Evolutionary conservation across 176 grass and related monocot genomes (phyloP).

Genomic region (Phyllostachys edulis): DNA sequence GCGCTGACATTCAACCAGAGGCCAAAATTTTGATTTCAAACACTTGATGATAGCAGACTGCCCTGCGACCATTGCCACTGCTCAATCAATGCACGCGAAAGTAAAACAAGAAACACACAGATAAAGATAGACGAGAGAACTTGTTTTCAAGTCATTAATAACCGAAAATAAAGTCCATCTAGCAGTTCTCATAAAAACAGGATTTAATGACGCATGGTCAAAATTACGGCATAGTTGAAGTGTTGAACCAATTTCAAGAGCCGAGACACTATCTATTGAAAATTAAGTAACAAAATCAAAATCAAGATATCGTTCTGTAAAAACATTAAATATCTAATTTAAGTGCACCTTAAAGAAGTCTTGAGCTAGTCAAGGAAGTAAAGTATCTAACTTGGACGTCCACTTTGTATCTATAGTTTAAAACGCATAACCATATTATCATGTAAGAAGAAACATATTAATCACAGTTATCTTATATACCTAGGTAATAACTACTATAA

Average conservation of each 20-base stretch:
- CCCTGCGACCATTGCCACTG: conserved; percentile 62
- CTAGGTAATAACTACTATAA: neutral
- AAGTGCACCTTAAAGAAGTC: neutral
- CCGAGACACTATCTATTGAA: neutral
- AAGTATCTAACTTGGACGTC: neutral
- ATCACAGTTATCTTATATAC: neutral
- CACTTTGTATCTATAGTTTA: neutral
- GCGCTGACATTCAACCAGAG: conserved; percentile 34
- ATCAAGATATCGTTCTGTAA: neutral
- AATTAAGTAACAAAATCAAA: neutral
- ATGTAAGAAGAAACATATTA: neutral
- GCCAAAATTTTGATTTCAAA: conserved; percentile 53
- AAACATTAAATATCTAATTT: neutral
- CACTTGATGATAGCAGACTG: conserved; percentile 58
- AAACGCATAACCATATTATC: neutral
- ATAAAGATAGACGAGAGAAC: neutral
- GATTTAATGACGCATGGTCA: neutral
- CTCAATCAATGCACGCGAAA: conserved; percentile 47
- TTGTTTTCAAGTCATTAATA: neutral
- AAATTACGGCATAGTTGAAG: neutral
- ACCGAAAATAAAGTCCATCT: neutral
- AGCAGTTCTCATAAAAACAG: neutral
- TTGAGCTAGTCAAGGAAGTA: conserved; percentile 9
- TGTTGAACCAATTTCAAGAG: neutral
- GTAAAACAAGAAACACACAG: neutral